Base-by-base conservation (phyloP, 371 early-diverging fungal genomes). In the Modicella reniformis region DNA sequence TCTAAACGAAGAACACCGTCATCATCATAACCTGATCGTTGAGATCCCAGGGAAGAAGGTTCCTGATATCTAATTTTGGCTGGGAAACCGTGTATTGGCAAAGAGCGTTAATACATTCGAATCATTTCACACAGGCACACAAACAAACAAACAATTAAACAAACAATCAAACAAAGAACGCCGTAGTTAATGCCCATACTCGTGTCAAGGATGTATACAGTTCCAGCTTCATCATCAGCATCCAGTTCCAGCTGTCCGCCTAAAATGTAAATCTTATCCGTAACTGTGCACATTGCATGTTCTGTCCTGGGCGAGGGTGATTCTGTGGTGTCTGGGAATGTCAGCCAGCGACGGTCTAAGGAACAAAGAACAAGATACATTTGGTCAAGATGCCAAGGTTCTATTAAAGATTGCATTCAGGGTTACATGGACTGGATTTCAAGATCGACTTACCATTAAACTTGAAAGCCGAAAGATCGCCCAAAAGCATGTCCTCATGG, bases 401-500 rank as follows among this genome's bases (percentile, higher is more conserved):
- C n/a, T n/a, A n/a, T n/a, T n/a, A n/a, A n/a, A n/a, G n/a, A n/a
- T n/a, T n/a, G n/a, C n/a, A n/a, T n/a, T n/a, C n/a, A n/a, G n/a
- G n/a, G n/a, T n/a, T n/a, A n/a, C n/a, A n/a, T n/a, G n/a, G n/a
- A n/a, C n/a, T n/a, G n/a, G n/a, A n/a, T n/a, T n/a, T n/a, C n/a
- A n/a, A n/a, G n/a, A n/a, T n/a, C n/a, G n/a, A n/a, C n/a, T 69
- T 83, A 90, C 90, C 86, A 55, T 80, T 83, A 33, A 93, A 84
- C 72, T 84, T 89, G 82, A 90, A 93, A 0, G 92, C 93, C 52
- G 85, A 91, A 32, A 92, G 80, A 73, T 93, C 94, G 37, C 86
- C 87, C n/a, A 91, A 70, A 28, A 88, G 86, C 57, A 85, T 72
- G 26, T 88, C 90, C 28, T 87, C 84, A n/a, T 85, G 75, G 40